A percentile compares a stretch with the other conserved stretches of the same genome.
Conservation (phyloP, 2,329 filamentous ascomycete genomes). For the Cytospora mali region DNA sequence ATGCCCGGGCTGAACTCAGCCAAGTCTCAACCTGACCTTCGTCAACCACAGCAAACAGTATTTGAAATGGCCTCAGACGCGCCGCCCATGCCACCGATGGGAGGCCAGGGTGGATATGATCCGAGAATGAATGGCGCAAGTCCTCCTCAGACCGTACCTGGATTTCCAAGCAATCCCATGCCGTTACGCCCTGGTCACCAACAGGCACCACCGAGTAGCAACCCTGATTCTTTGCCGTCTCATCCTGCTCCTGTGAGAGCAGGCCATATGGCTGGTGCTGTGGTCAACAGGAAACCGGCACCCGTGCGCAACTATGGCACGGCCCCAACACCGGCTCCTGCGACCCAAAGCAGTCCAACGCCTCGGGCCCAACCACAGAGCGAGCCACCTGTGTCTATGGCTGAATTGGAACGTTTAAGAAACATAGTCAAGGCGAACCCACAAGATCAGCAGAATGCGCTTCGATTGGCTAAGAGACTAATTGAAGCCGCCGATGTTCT, state of each 20-base stretch:
- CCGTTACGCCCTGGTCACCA: constrained; percentile 36
- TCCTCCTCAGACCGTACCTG: constrained; percentile 26
- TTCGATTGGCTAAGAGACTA: constrained; percentile 78
- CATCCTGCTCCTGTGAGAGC: constrained; percentile 66
- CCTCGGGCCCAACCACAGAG: constrained; percentile 35
- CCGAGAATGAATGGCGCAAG: constrained; percentile 29
- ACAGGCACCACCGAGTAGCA: constrained; percentile 37
- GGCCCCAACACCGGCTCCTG: constrained; percentile 44
- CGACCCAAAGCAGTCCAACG: constrained; percentile 4
- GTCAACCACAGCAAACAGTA: constrained; percentile 65
- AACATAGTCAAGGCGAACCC: constrained; percentile 71
- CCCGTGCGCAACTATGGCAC: constrained; percentile 60
- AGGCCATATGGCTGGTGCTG: constrained; percentile 62
- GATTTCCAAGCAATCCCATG: constrained; percentile 35
- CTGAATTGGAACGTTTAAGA: constrained; percentile 77
- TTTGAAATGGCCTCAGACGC: constrained; percentile 74
- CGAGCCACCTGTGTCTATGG: constrained; percentile 67
- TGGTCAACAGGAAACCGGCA: constrained; percentile 60
- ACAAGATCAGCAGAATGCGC: constrained; percentile 69
- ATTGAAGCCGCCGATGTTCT: constrained; percentile 83
- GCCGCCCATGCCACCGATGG: constrained; percentile 49
- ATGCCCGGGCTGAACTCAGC: constrained; percentile 59
- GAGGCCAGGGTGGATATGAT: constrained; percentile 19
- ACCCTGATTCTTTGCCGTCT: constrained; percentile 54
- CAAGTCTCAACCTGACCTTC: constrained; percentile 69